Base-by-base conservation (phyloP, 257 asterid species). In the Paulownia fortunei region DNA sequence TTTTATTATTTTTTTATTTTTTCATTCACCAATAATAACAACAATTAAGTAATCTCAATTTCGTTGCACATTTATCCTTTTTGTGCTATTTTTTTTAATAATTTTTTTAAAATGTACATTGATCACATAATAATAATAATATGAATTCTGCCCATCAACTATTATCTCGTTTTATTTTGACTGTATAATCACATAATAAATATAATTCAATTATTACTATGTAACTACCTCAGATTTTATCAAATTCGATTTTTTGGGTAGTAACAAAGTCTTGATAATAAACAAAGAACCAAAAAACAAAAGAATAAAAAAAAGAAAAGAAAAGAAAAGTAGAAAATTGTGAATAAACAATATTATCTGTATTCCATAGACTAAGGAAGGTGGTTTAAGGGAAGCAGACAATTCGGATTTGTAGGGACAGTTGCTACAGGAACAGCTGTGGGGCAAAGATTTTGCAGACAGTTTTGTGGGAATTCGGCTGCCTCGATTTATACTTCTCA, bases 401-500 rank as follows among this genome's bases (percentile, higher is more conserved):
- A 81, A 75, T 12, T 32, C 23, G 81, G 82, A 68, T 73, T 15
- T 65, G 82, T 81, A 74, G 86, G 84, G 86, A 79, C 87, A 71
- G 77, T 79, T 37, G n/a, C 36, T 16, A 16, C 47, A 49, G 59
- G 6, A 55, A 27, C 82, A 87, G 86, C 85, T 81, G 94, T 85
- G 87, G 87, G 84, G 81, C 87, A 80, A 83, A 83, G 73, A 84
- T 79, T 55, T 75, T 27, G 75, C 87, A 79, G 87, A 85, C 94
- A 85, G 71, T 46, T 55, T 80, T 84, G 82, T 87, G 73, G 89
- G 89, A 82, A 87, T 80, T 84, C 89, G 86, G 82, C 90, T 51
- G 69, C 84, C 82, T 78, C 82, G 82, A 69, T 46, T 3, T n/a
- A 19, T 56, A 79, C 72, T 36, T 84, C 67, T 54, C 62, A 79